Evolutionary conservation across 2,329 filamentous ascomycete genomes (phyloP).

Genomic region (Epichloe festucae): DNA sequence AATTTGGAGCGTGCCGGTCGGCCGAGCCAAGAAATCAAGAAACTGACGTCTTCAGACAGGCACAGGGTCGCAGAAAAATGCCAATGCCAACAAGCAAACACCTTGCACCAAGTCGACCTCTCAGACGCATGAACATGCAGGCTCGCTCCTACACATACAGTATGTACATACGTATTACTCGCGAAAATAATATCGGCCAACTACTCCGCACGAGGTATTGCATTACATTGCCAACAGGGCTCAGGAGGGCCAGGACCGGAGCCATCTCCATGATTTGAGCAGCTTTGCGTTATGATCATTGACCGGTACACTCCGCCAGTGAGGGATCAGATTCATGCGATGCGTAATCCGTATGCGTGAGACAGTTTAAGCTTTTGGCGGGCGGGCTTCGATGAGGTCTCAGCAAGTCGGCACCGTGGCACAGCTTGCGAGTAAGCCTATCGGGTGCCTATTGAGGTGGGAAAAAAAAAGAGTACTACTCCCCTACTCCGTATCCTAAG

Average conservation of each 20-base stretch:
- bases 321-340: background rate
- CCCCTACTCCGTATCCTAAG: conserved; percentile 5
- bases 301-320: background rate
- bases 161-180: no score
- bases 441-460: background rate
- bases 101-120: no score
- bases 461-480: background rate
- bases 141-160: no score
- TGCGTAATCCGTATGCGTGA: background rate
- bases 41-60: conserved; percentile 1
- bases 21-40: conserved; percentile 5
- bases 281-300: no score
- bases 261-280: no score
- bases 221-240: no score
- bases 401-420: background rate
- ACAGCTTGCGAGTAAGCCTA: no score
- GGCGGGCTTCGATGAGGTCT: background rate
- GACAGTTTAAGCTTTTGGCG: background rate
- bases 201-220: no score
- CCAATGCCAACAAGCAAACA: no score
- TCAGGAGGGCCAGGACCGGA: no score
- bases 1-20: conserved; percentile 5
- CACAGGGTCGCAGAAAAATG: background rate
- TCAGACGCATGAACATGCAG: no score
- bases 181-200: no score